Base-by-base conservation (phyloP, 2,329 filamentous ascomycete species). In the Pseudogymnoascus sp. region DNA sequence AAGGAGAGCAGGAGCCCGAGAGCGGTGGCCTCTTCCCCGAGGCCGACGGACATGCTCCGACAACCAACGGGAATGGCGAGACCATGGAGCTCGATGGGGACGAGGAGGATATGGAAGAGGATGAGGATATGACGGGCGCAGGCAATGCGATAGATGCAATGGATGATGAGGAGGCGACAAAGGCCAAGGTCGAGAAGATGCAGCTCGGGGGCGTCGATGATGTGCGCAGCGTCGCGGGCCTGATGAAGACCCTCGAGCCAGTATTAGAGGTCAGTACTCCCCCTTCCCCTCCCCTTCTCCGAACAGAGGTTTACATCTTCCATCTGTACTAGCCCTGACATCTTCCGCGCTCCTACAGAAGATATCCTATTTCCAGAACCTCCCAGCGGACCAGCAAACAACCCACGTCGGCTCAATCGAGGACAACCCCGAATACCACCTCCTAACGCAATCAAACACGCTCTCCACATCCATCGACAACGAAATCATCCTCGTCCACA, bases 401-500 rank as follows among this genome's bases (percentile, higher is more conserved):
- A 83, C 80, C 21, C 82, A 86, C 68, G 78, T 94, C 64, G 91
- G 92, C 68, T 92, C 90, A 61, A 86, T 96, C 69, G 92, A 96
- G 75, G 91, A 96, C 71, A 92, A 96, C 69, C 91, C 91, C 59
- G 92, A 96, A 73, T 96, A 96, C 74, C 86, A 90, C 73, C 84
- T 96, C 36, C 77, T 96, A 62, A 95, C 90, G 35, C 87, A 94
- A 72, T 92, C 92, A 13, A 96, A 96, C 72, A 89, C 87, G 24
- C 81, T 96, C 6, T 96, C 94, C 0, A 95, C 93, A 5, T 88
- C 89, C 65, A 97, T 97, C 67, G 92, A 96, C 68, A 90, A 90
- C 71, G 93, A 97, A 74, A 89, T 97, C 50, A 89, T 89, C 35
- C 83, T 94, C 6, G 90, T 97, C 21, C 94, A 99, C 80, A 99